A percentile compares a stretch with the other conserved stretches of the same genome.
Evolutionary conservation across 1,284 basidiomycete species (phyloP).

Genomic region (Termitomyces sp.): DNA sequence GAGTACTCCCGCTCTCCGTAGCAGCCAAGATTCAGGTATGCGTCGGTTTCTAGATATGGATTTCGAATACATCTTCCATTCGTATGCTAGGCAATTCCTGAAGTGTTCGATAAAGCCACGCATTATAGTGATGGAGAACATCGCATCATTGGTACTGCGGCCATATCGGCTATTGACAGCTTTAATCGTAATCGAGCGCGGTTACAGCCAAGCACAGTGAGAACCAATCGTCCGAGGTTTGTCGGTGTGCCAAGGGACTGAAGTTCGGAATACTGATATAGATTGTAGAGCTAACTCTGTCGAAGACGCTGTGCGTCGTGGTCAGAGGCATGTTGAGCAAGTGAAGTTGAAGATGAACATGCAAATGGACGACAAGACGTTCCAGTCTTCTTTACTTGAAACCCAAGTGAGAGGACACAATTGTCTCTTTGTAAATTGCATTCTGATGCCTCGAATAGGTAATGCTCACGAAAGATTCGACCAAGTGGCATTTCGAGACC

Average conservation of each 20-base stretch:
- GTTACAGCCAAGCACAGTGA: constrained; percentile 50
- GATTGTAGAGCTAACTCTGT: constrained; percentile 71
- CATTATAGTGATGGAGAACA: constrained; percentile 70
- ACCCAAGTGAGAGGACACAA: constrained; percentile 55
- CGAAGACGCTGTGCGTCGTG: constrained; percentile 82
- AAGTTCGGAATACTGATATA: not conserved
- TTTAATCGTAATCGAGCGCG: constrained; percentile 82
- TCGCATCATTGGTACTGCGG: constrained; percentile 79
- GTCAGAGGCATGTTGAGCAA: constrained; percentile 89
- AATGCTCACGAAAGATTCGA: constrained; percentile 83
- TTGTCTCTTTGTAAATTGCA: not conserved
- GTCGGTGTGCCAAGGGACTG: not conserved
- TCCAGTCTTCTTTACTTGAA: constrained; percentile 78
- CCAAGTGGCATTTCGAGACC: constrained; percentile 90
- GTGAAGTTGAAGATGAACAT: constrained; percentile 84
- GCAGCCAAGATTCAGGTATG: constrained; percentile 81
- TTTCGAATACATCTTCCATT: not conserved
- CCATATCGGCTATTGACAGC: constrained; percentile 86
- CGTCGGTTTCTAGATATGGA: not conserved
- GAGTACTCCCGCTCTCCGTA: constrained; percentile 79
- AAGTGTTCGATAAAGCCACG: constrained; percentile 80
- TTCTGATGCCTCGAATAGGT: constrained; percentile 45
- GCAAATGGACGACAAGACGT: constrained; percentile 91
- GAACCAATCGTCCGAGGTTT: constrained; percentile 57
- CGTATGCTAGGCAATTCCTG: constrained; percentile 65